Conservation (phyloP, 2,329 filamentous ascomycete genomes). For the Aspergillus sp. region DNA sequence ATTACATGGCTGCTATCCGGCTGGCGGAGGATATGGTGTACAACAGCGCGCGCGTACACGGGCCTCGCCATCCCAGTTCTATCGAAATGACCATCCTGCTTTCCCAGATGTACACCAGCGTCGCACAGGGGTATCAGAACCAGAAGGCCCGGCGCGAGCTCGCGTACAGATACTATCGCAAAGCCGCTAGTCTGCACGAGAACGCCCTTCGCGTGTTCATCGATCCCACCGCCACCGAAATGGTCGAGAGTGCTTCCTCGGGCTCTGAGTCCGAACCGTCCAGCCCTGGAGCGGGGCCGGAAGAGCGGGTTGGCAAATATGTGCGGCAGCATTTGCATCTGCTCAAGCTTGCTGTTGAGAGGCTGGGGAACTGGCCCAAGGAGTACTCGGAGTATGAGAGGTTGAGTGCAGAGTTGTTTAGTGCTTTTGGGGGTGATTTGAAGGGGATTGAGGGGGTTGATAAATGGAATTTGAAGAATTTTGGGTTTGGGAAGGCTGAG, state of each 20-base stretch:
- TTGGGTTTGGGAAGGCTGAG: conserved; percentile 43
- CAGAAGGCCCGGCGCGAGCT: conserved; percentile 27
- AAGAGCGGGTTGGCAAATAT: conserved; percentile 19
- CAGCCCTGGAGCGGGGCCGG: conserved; percentile 16
- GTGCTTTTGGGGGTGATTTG: conserved; percentile 33
- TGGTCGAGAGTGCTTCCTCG: conserved; percentile 13
- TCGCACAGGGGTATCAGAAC: conserved; percentile 29
- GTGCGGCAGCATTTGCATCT: conserved; percentile 32
- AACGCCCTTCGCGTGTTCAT: conserved; percentile 30
- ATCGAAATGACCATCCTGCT: conserved; percentile 45
- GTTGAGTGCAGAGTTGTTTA: conserved; percentile 41
- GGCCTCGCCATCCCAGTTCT: conserved; percentile 40
- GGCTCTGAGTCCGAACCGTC: conserved; percentile 15
- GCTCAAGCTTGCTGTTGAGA: conserved; percentile 35
- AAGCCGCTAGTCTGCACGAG: conserved; percentile 31
- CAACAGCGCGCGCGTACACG: conserved; percentile 49
- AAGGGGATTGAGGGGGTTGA: conserved; percentile 40
- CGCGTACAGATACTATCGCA: conserved; percentile 35
- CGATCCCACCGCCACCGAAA: conserved; percentile 25
- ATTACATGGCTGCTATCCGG: conserved; percentile 38
- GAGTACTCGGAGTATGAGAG: conserved; percentile 43
- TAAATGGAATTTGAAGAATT: conserved; percentile 43
- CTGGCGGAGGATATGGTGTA: conserved; percentile 50
- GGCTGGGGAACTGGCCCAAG: conserved; percentile 41
- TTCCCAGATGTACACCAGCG: conserved; percentile 44